These are phyloP conservation scores for Acanthamoeba divionensis DNA, from an alignment of 208 protist species.

Conservation along the genomic window DNA sequence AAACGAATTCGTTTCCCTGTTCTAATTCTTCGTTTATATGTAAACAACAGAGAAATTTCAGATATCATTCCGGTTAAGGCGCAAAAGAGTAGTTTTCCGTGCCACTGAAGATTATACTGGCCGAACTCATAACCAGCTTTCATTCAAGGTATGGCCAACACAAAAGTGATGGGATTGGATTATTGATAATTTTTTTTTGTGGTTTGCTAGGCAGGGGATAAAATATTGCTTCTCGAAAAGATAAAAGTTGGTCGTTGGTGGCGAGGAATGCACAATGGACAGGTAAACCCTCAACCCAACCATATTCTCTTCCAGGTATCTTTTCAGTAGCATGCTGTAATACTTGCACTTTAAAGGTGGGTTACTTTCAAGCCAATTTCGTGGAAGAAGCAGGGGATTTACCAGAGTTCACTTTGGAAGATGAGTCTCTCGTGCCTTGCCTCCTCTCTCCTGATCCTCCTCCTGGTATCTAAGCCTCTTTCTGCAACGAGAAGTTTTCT, in stretches of 20 bases:
- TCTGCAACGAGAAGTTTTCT: no score
- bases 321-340: no score
- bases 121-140: neutral
- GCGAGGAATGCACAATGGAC: neutral
- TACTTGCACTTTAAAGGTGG: no score
- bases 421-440: constrained; percentile 2
- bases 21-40: no score
- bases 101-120: neutral
- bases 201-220: no score
- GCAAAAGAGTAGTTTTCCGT: neutral
- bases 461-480: neutral
- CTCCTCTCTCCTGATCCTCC: neutral
- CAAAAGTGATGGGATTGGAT: no score
- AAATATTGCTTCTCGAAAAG: constrained; percentile 19
- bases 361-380: constrained; percentile 2
- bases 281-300: no score
- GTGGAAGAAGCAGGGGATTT: neutral
- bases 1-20: no score
- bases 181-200: no score
- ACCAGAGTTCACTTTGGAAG: constrained; percentile 4
- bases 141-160: constrained; percentile 36
- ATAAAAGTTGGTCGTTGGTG: constrained; percentile 1
- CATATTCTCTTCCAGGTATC: no score
- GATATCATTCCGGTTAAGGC: neutral
- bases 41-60: neutral